Conservation (phyloP, 352 stramenopile genomes). For the Lagenidium giganteum region DNA sequence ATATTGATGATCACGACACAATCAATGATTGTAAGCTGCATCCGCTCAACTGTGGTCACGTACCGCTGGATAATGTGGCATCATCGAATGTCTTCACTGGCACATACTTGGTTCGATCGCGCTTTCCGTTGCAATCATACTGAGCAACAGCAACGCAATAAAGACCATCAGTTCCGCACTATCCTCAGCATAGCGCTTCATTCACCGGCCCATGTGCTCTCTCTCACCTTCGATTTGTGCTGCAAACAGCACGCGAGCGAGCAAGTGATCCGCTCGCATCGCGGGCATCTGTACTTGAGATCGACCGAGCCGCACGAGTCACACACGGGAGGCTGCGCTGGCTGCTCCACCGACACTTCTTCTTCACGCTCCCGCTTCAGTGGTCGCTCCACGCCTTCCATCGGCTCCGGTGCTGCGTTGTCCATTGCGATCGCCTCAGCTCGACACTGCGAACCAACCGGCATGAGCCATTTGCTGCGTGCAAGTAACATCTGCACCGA, state of each 20-base stretch:
- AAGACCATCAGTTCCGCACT: too few species aligned
- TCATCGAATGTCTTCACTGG: constrained; percentile 52
- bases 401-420: neutral
- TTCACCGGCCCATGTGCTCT: too few species aligned
- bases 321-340: constrained; percentile 18
- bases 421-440: constrained; percentile 2
- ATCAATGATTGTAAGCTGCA: neutral
- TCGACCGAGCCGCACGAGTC: constrained; percentile 26
- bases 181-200: too few species aligned
- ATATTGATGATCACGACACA: neutral
- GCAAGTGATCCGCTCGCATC: constrained; percentile 69
- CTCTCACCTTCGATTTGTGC: constrained; percentile 63
- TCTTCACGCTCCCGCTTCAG: too few species aligned
- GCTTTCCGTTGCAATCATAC: constrained; percentile 66
- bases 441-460: too few species aligned
- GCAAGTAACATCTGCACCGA: too few species aligned
- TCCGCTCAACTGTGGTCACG: too few species aligned
- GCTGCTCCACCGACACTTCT: neutral
- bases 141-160: constrained; percentile 11
- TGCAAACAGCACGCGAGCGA: constrained; percentile 56
- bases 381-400: too few species aligned
- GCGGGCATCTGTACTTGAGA: constrained; percentile 75
- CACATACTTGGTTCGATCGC: constrained; percentile 68
- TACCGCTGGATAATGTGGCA: constrained; percentile 60
- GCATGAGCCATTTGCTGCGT: too few species aligned